These are phyloP conservation scores for Fusarium verticillioides DNA, from an alignment of 2,329 filamentous ascomycete species.

Conservation along the genomic window DNA sequence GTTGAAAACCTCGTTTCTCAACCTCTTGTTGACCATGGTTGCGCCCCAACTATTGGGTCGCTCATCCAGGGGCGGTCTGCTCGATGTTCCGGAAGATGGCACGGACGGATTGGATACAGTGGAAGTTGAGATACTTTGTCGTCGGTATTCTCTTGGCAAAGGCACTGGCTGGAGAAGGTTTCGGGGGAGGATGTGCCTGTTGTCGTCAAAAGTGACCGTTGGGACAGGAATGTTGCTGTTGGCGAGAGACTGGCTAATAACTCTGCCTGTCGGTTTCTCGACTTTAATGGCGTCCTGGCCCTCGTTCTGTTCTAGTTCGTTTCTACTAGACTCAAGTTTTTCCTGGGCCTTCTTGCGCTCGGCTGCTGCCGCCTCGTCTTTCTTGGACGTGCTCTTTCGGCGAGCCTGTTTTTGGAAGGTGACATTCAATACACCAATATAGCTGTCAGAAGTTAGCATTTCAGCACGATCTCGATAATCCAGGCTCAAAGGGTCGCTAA, in stretches of 20 bases:
- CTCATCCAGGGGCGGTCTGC: constrained; percentile 60
- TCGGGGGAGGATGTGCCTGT: constrained; percentile 90
- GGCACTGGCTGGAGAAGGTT: constrained; percentile 77
- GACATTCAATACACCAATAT: constrained; percentile 96
- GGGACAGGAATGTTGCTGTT: constrained; percentile 74
- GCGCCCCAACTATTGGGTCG: constrained; percentile 83
- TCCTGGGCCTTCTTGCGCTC: constrained; percentile 53
- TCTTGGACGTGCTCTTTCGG: constrained; percentile 66
- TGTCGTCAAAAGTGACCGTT: constrained; percentile 93
- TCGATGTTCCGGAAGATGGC: constrained; percentile 14
- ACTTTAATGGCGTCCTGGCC: constrained; percentile 17
- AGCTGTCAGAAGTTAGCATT: constrained; percentile 64
- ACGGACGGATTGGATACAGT: constrained; percentile 32
- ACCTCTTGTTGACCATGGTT: constrained; percentile 86
- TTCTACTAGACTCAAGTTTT: constrained; percentile 35
- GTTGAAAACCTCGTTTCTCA: constrained; percentile 91
- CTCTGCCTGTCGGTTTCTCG: constrained; percentile 47
- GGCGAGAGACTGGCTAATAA: constrained; percentile 81
- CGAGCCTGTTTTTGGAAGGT: constrained; percentile 89
- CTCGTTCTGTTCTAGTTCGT: constrained; percentile 29
- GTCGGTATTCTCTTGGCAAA: constrained; percentile 48
- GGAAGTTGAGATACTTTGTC: constrained; percentile 49
- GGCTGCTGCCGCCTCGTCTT: constrained; percentile 55
- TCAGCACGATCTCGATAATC: background rate
- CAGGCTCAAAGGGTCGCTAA: constrained; percentile 2